These are phyloP conservation scores for Lepidium sativum DNA, from an alignment of 345 rosid genomes.

Conservation along the genomic window DNA sequence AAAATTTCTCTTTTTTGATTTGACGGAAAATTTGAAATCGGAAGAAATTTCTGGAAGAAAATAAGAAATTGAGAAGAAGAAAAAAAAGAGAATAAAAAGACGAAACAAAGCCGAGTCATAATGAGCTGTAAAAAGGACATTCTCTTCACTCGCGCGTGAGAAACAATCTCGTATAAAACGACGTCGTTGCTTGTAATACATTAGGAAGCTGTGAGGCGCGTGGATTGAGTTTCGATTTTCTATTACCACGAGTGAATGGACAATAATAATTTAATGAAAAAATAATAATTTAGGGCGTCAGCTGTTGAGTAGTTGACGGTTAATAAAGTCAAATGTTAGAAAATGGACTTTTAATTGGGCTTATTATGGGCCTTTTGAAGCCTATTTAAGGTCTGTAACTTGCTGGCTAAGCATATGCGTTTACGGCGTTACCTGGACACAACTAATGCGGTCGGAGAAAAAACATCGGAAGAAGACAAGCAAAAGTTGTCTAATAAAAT, in stretches of 20 bases:
- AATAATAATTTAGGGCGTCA: background rate
- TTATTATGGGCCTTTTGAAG: background rate
- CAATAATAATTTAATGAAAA: background rate
- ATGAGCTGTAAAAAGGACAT: slow-evolving; percentile 19
- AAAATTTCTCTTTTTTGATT: background rate
- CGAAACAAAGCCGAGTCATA: background rate
- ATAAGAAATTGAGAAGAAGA: slow-evolving; percentile 7
- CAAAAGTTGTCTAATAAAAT: background rate
- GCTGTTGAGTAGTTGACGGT: slow-evolving; percentile 6
- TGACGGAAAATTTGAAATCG: slow-evolving; percentile 17
- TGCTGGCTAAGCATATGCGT: slow-evolving; percentile 30
- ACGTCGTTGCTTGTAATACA: background rate
- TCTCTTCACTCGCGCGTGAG: slow-evolving; percentile 19
- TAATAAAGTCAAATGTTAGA: slow-evolving; percentile 4
- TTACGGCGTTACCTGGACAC: slow-evolving; percentile 30
- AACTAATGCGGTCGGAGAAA: slow-evolving; percentile 21
- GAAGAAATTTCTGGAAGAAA: slow-evolving; percentile 5
- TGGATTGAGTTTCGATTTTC: slow-evolving; percentile 4
- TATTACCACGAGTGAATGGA: slow-evolving; percentile 15
- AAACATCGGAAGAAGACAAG: slow-evolving; percentile 9
- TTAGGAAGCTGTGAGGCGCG: background rate
- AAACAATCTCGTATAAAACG: background rate
- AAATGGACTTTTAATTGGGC: slow-evolving; percentile 1
- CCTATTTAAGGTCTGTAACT: background rate
- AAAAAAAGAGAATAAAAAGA: slow-evolving; percentile 6